Evolutionary conservation across 768 basidiomycete species (phyloP).

Genomic region (Kwoniella dejecticola): DNA sequence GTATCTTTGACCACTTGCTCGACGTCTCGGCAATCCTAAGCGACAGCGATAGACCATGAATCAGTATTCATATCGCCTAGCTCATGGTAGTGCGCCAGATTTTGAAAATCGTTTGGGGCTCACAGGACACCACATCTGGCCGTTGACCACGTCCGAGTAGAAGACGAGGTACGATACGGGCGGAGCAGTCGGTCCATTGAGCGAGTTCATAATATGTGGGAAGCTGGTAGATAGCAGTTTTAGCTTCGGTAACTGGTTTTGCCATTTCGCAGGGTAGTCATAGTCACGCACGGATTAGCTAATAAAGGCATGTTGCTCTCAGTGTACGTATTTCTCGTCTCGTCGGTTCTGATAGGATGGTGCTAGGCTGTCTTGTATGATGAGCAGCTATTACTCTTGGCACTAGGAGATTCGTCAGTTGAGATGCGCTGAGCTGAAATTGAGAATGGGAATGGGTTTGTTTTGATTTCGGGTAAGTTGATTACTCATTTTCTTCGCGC

Average conservation of each 20-base stretch:
- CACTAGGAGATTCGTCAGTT: no score
- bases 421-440: no score
- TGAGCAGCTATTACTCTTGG: no score
- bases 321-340: not conserved
- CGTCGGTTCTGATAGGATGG: not conserved
- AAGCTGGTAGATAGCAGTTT: conserved; percentile 27
- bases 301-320: conserved; percentile 23
- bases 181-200: conserved; percentile 47
- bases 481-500: no score
- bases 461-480: no score
- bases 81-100: not conserved
- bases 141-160: conserved; percentile 37
- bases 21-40: conserved; percentile 52
- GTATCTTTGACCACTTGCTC: conserved; percentile 42
- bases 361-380: not conserved
- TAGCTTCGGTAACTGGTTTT: not conserved
- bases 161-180: conserved; percentile 51
- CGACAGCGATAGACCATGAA: not conserved
- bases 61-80: not conserved
- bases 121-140: conserved; percentile 42
- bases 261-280: not conserved
- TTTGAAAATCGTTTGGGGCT: conserved; percentile 1
- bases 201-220: conserved; percentile 50
- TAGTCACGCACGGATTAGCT: conserved; percentile 29
- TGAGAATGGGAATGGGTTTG: no score